phyloP scores from a whole-genome alignment of 2,329 filamentous ascomycete genomes.

The Apiospora sp. region DNA sequence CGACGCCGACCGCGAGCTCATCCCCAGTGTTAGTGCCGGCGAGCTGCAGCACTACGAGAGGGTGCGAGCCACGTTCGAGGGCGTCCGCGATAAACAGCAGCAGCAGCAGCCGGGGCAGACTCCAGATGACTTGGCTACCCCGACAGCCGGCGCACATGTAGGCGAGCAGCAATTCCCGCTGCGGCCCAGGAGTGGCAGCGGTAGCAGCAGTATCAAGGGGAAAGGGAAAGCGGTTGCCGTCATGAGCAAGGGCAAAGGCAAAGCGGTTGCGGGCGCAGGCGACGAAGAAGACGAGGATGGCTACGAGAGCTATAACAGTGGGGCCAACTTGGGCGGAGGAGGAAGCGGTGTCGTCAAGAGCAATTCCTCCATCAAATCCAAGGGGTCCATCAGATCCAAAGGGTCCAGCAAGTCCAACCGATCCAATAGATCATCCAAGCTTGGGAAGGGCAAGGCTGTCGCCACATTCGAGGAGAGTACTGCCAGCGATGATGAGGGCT shows the following conservation, averaged over 20 bases:
- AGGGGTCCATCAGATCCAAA: slow-evolving; percentile 37
- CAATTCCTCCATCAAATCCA: slow-evolving; percentile 27
- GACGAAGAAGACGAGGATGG: slow-evolving; percentile 42
- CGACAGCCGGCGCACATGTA: slow-evolving; percentile 3
- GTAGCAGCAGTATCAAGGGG: slow-evolving; percentile 49
- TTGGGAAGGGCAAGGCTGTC: slow-evolving; percentile 63
- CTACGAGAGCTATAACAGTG: slow-evolving; percentile 34
- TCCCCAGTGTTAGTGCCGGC: slow-evolving; percentile 92
- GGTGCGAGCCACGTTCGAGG: slow-evolving; percentile 85
- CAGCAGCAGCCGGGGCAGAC: slow-evolving; percentile 48
- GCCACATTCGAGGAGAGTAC: slow-evolving; percentile 60
- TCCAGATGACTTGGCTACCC: slow-evolving; percentile 38
- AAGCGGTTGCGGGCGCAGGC: slow-evolving; percentile 43
- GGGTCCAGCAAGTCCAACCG: slow-evolving; percentile 40
- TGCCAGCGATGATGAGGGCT: slow-evolving; percentile 63
- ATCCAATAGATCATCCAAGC: slow-evolving; percentile 42
- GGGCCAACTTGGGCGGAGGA: slow-evolving; percentile 34
- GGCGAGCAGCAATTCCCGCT: slow-evolving; percentile 27
- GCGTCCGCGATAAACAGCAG: slow-evolving; percentile 54
- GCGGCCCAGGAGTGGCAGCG: slow-evolving; percentile 32
- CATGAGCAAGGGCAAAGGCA: slow-evolving; percentile 48
- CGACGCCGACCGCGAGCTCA: slow-evolving; percentile 80
- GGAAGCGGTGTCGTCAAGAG: not conserved
- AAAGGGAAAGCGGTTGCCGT: slow-evolving; percentile 31
- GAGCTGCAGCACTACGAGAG: slow-evolving; percentile 91